These are phyloP conservation scores for Irpex sp. DNA, from an alignment of 1,284 basidiomycete species.

Conservation along the genomic window DNA sequence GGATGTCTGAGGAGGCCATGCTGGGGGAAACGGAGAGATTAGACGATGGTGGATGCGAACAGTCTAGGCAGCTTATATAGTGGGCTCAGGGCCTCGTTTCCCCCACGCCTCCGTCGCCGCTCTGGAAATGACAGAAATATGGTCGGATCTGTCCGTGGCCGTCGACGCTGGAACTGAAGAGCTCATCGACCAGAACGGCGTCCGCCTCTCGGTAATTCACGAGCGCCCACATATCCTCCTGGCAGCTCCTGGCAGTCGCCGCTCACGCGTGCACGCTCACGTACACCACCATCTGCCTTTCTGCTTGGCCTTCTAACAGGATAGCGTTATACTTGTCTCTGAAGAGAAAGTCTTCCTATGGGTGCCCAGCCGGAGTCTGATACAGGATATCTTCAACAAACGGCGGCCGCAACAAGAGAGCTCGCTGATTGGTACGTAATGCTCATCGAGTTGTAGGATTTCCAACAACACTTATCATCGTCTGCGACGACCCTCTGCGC, in stretches of 20 bases:
- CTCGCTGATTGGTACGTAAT: not conserved
- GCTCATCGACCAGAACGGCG: not conserved
- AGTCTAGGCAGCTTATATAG: not conserved
- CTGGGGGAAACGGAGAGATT: not conserved
- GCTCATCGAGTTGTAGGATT: not conserved
- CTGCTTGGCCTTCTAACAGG: too few relatives aligned
- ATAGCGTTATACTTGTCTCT: too few relatives aligned
- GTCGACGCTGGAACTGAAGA: not conserved
- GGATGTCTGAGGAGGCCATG: conserved; percentile 17
- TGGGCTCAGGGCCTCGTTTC: not conserved
- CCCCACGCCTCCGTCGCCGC: not conserved
- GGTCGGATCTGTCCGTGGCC: not conserved
- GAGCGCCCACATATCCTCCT: not conserved
- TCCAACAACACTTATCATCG: not conserved
- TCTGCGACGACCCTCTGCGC: too few relatives aligned
- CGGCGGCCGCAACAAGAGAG: not conserved
- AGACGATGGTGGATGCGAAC: conserved; percentile 1
- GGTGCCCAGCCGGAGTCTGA: conserved; percentile 1
- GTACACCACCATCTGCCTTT: too few relatives aligned
- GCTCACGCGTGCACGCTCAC: not conserved
- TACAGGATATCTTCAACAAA: not conserved
- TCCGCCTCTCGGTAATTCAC: not conserved
- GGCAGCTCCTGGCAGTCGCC: not conserved
- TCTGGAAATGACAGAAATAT: not conserved
- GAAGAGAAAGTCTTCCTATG: not conserved